phyloP scores from a whole-genome alignment of 2,329 filamentous ascomycete species.

The Pyrenochaeta sp. region DNA sequence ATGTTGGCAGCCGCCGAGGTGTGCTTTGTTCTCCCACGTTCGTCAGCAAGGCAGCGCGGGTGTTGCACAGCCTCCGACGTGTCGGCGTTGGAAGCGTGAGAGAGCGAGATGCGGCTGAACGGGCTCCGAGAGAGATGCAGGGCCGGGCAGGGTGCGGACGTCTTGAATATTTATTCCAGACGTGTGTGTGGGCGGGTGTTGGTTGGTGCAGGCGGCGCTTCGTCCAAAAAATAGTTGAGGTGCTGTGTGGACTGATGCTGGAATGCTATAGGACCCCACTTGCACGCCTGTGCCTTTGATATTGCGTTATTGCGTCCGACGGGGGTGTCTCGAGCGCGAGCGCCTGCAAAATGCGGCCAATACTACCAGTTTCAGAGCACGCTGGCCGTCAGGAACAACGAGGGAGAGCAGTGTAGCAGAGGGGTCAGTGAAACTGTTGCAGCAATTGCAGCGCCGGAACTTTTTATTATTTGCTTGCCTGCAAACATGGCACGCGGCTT shows the following conservation, averaged over 20 bases:
- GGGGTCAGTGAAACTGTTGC: conserved; percentile 15
- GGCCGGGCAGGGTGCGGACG: conserved; percentile 19
- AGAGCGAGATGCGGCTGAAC: conserved; percentile 31
- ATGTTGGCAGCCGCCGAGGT: conserved; percentile 11
- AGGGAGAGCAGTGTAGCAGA: conserved; percentile 1
- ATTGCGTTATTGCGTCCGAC: conserved; percentile 26
- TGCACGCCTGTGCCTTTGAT: conserved; percentile 30
- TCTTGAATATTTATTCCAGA: conserved; percentile 19
- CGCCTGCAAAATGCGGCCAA: conserved; percentile 23
- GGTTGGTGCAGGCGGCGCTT: conserved; percentile 16
- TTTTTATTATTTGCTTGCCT: conserved; percentile 26
- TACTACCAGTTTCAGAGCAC: conserved; percentile 20
- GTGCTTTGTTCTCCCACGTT: conserved; percentile 23
- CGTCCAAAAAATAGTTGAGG: conserved; percentile 21
- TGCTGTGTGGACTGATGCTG: conserved; percentile 35
- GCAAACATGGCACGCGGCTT: conserved; percentile 33
- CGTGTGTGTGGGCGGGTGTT: conserved; percentile 21
- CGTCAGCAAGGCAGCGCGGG: conserved; percentile 21
- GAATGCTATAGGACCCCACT: conserved; percentile 37
- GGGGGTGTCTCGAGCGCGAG: conserved; percentile 18
- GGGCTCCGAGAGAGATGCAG: conserved; percentile 19
- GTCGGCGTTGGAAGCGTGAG: conserved; percentile 15
- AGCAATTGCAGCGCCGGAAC: conserved; percentile 21
- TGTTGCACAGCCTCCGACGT: conserved; percentile 33
- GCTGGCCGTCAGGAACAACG: conserved; percentile 1